Base-by-base conservation (phyloP, 2,329 filamentous ascomycete species). In the Colletotrichum sp. region DNA sequence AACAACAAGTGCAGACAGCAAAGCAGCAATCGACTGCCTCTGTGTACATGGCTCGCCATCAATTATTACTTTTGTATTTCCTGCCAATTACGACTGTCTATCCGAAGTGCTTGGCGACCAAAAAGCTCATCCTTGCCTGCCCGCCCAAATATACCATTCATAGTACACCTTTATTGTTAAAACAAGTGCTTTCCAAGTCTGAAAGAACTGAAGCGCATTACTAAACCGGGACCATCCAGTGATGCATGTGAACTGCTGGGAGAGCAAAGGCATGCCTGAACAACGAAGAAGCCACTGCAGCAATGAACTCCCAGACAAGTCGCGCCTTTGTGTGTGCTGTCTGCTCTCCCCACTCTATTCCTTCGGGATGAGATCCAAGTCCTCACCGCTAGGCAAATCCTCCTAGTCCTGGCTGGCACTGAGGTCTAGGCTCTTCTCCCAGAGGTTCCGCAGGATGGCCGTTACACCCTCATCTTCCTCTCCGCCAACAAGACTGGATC, bases 351-450 rank as follows among this genome's bases (percentile, higher is more conserved):
- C 18, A 16, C 6, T 7, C 6, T 57, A 59, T 6, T 68, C 32
- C 26, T 68, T 28, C 13, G 60, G 72, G 10, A 66, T 60, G 7
- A 71, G 8, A 61, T 71, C 60, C 10, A 24, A 24, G 21, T 52
- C 72, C 63, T 32, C n/a, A 34, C 21, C 21, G 63, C 36, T 70
- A 72, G 61, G 32, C 63, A 28, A 39, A 28, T 59, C 59, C 32
- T 64, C 67, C 82, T 84, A 88, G 52, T 88, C 86, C 83, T 88
- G 86, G 79, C 91, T 92, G 32, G 89, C 88, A 79, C 90, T 89
- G 74, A 92, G 83, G 79, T 92, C 90, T 82, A 88, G 84, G 65
- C 87, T 90, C 85, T 90, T 92, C 61, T 93, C 91, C 92, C 92
- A 93, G 65, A 93, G 82, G 77, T 89, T 90, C 71, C 91, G 85